phyloP scores from a whole-genome alignment of 768 basidiomycete genomes.

The Russula lepida region DNA sequence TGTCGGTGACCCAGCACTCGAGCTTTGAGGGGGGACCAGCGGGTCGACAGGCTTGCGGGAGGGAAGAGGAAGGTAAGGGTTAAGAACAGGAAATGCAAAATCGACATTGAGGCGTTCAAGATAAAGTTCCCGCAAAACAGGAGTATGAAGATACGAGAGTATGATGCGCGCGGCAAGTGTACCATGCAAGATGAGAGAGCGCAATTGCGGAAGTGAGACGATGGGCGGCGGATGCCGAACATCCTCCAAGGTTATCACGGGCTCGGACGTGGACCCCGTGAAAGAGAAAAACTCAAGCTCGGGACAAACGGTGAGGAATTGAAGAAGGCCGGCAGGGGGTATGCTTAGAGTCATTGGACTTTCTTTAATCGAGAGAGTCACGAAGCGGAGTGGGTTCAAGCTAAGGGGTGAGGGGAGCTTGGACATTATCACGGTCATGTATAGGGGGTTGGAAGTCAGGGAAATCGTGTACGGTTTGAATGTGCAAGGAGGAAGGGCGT shows the following conservation, averaged over 20 bases:
- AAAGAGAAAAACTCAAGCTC: constrained; percentile 51
- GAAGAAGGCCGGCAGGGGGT: constrained; percentile 44
- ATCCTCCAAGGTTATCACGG: constrained; percentile 27
- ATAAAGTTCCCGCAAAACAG: constrained; percentile 49
- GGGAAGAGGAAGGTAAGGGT: constrained; percentile 23
- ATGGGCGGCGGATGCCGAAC: constrained; percentile 28
- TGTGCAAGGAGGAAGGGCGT: neutral
- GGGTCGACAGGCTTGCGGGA: constrained; percentile 18
- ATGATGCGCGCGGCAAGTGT: constrained; percentile 58
- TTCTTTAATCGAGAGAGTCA: constrained; percentile 51
- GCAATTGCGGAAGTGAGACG: constrained; percentile 50
- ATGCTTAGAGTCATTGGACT: constrained; percentile 32
- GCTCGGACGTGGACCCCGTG: constrained; percentile 44
- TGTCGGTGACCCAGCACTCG: neutral
- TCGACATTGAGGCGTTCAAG: constrained; percentile 65
- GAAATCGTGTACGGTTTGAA: constrained; percentile 17
- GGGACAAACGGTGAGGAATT: constrained; percentile 54
- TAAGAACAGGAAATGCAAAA: constrained; percentile 26
- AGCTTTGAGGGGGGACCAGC: neutral
- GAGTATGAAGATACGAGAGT: constrained; percentile 55
- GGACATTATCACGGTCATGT: constrained; percentile 42
- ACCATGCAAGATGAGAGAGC: constrained; percentile 45
- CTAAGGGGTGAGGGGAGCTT: constrained; percentile 40
- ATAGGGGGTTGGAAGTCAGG: constrained; percentile 19
- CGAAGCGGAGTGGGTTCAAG: constrained; percentile 46